phyloP scores from a whole-genome alignment of 2,329 filamentous ascomycete genomes.

The Neocatenulostroma microsporum region DNA sequence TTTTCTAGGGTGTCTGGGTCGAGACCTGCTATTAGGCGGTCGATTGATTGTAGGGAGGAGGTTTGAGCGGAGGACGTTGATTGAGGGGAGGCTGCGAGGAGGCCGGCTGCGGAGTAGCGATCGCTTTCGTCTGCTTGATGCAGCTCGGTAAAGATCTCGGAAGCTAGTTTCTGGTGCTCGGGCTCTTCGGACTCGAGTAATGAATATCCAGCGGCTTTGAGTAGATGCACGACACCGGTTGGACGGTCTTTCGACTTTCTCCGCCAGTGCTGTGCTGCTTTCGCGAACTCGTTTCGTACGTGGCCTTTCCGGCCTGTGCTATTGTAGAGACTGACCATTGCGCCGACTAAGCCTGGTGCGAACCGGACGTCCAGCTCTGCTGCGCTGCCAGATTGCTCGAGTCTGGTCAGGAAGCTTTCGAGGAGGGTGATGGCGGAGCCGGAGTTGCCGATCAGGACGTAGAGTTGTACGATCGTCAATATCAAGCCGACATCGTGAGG shows the following conservation, averaged over 20 bases:
- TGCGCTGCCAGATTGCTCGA: constrained; percentile 55
- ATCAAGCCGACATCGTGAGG: constrained; percentile 74
- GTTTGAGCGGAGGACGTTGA: constrained; percentile 49
- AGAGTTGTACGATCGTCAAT: constrained; percentile 73
- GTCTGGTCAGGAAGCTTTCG: constrained; percentile 63
- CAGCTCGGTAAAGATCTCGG: constrained; percentile 69
- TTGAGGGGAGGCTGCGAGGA: constrained; percentile 66
- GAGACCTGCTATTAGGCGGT: constrained; percentile 53
- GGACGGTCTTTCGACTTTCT: constrained; percentile 46
- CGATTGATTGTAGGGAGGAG: constrained; percentile 53
- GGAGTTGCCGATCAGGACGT: constrained; percentile 62
- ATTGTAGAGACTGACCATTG: constrained; percentile 71
- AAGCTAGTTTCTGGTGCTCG: constrained; percentile 62
- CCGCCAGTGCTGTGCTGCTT: constrained; percentile 75
- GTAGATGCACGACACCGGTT: constrained; percentile 51
- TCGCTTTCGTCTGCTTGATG: constrained; percentile 60
- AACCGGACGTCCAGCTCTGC: constrained; percentile 64
- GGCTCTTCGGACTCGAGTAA: constrained; percentile 66
- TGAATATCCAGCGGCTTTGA: constrained; percentile 74
- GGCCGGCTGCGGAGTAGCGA: constrained; percentile 64
- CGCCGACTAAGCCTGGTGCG: constrained; percentile 74
- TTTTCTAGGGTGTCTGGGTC: constrained; percentile 56
- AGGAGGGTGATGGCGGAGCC: constrained; percentile 67
- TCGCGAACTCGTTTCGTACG: constrained; percentile 65
- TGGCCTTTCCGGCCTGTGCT: constrained; percentile 64